Conservation (phyloP, 805 yeast species). For the Yarrowia deformans region DNA sequence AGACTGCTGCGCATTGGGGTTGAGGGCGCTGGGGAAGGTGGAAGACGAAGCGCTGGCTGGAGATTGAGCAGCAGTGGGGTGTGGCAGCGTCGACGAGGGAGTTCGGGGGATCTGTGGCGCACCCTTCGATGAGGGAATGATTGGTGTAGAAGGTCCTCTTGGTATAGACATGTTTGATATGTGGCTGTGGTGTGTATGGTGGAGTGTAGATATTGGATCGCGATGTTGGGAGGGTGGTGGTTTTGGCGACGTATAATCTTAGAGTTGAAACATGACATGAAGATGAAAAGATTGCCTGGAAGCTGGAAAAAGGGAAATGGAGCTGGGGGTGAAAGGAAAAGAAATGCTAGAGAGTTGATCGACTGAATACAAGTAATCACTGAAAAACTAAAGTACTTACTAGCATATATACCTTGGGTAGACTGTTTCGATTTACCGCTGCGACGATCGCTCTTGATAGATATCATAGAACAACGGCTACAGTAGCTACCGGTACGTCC, state of each 20-base stretch:
- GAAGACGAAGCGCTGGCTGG: slow-evolving; percentile 15
- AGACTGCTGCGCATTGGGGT: slow-evolving; percentile 22
- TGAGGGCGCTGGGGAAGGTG: slow-evolving; percentile 18
- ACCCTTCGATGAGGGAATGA: slow-evolving; percentile 45
- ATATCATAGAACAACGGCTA: too few relatives aligned
- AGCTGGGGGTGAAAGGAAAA: too few relatives aligned
- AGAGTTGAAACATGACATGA: background rate
- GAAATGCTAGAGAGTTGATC: too few relatives aligned
- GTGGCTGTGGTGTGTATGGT: background rate
- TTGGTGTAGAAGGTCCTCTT: slow-evolving; percentile 45
- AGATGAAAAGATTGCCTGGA: background rate
- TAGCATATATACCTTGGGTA: too few relatives aligned
- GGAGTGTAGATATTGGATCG: background rate
- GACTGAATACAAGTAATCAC: too few relatives aligned
- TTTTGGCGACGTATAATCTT: slow-evolving; percentile 13
- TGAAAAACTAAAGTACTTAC: too few relatives aligned
- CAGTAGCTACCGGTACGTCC: too few relatives aligned
- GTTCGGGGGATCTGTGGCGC: slow-evolving; percentile 52
- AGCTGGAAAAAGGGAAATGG: too few relatives aligned
- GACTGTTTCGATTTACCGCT: too few relatives aligned
- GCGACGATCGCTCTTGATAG: too few relatives aligned
- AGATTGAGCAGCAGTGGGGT: slow-evolving; percentile 42
- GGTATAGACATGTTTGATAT: slow-evolving; percentile 11
- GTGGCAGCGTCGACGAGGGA: slow-evolving; percentile 50
- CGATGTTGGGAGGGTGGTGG: slow-evolving; percentile 21